Conservation (phyloP, 1,284 basidiomycete genomes). For the Fomitopsis palustris region DNA sequence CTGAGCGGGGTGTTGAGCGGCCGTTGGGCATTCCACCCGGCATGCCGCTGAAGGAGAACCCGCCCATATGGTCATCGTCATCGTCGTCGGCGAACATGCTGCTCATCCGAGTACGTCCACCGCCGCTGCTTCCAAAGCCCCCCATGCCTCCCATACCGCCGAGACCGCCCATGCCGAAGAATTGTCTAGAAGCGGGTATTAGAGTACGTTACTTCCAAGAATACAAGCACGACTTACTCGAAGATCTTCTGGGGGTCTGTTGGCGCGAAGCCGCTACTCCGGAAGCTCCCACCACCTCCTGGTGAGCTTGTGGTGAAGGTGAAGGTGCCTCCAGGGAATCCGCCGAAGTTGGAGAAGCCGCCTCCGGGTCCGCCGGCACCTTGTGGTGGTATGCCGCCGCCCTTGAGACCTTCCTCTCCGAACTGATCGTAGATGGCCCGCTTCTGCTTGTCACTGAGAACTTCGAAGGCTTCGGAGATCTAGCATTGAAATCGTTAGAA, state of each 20-base stretch:
- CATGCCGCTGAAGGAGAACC: constrained; percentile 37
- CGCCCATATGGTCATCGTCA: constrained; percentile 48
- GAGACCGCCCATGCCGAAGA: constrained; percentile 53
- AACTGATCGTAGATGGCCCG: constrained; percentile 92
- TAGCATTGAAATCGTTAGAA: constrained; percentile 26
- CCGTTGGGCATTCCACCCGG: constrained; percentile 49
- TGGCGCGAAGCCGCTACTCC: constrained; percentile 59
- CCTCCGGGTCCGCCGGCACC: constrained; percentile 43
- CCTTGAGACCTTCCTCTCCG: constrained; percentile 94
- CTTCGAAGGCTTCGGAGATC: constrained; percentile 97
- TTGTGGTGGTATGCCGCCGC: constrained; percentile 46
- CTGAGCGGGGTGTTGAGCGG: constrained; percentile 18
- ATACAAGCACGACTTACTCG: constrained; percentile 54
- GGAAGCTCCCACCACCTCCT: constrained; percentile 34
- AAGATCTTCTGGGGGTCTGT: constrained; percentile 91
- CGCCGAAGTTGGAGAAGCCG: constrained; percentile 44
- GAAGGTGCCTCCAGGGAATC: constrained; percentile 43
- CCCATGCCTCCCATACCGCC: constrained; percentile 40
- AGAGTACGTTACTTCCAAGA: constrained; percentile 16
- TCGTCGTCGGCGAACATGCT: constrained; percentile 46
- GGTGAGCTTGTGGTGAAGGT: constrained; percentile 51
- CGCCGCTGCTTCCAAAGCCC: constrained; percentile 33
- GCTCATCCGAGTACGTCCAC: constrained; percentile 27
- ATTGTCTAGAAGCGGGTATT: constrained; percentile 44
- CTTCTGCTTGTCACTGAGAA: constrained; percentile 92